These are phyloP conservation scores for Thozetella sp. DNA, from an alignment of 495 filamentous ascomycete species.

Conservation along the genomic window DNA sequence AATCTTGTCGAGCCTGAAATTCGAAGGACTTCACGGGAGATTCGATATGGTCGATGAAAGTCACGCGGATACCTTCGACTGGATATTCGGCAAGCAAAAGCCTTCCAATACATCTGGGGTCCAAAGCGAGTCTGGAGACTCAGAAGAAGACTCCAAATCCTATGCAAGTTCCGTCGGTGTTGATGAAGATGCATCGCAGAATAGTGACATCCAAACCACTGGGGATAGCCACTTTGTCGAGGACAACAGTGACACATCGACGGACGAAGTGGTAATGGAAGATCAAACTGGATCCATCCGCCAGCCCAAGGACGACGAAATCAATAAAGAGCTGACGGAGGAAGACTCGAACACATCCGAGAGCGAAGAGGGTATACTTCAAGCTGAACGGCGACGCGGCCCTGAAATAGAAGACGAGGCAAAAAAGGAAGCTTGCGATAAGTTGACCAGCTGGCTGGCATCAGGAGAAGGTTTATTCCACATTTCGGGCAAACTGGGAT, in stretches of 20 bases:
- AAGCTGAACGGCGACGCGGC: neutral
- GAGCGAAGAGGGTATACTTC: neutral
- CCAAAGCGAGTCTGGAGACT: neutral
- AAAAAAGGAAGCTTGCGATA: neutral
- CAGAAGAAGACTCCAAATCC: neutral
- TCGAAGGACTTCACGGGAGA: conserved; percentile 16
- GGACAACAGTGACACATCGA: too few relatives aligned
- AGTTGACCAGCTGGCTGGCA: conserved; percentile 26
- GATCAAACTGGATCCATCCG: too few relatives aligned
- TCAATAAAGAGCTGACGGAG: too few relatives aligned
- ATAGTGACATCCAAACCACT: too few relatives aligned
- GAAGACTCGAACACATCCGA: too few relatives aligned
- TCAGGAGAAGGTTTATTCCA: conserved; percentile 29
- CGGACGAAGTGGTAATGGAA: too few relatives aligned
- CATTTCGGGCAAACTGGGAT: conserved; percentile 39
- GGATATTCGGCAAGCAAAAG: conserved; percentile 11
- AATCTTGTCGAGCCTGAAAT: conserved; percentile 18
- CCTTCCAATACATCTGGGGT: too few relatives aligned
- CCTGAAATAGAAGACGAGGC: neutral
- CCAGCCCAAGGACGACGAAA: too few relatives aligned
- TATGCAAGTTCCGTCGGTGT: too few relatives aligned
- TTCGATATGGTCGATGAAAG: conserved; percentile 8
- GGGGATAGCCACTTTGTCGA: too few relatives aligned
- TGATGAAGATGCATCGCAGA: too few relatives aligned
- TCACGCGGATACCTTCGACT: conserved; percentile 8